Evolutionary conservation across 352 stramenopile species (phyloP), one percentile per base, ranked within the genome.

Genomic region (Phytophthora cactorum): DNA sequence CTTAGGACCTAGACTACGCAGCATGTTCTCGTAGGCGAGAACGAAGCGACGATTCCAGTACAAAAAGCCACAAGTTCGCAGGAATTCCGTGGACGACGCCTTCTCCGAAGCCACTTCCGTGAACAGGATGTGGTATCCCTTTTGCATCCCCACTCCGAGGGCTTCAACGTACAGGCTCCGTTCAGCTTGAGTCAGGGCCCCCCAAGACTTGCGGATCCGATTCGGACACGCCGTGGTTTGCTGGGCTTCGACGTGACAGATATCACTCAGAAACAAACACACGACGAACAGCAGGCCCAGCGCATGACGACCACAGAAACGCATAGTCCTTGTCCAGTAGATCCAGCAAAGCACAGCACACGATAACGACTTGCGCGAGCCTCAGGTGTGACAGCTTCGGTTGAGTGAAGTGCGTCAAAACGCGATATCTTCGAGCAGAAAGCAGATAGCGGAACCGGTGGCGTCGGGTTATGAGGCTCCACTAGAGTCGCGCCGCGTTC

Each of bases 11-110:
- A 93, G 72, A 57, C 73, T 88, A 44, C 86, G 86, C 32, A 94
- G 72, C 84, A 92, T 92, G 44, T 81, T 83, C 57, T 94, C 86
- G 68, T 91, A 91, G 39, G 77, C 86, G 44, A 91, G 71, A 8
- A 92, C 54, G 46, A 83, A 91, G 22, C 81, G 79, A 8, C 84
- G 86, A 60, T 94, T 75, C 86, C 86, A 94, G 45, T 78, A 91
- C 55, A 90, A 59, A 60, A 91, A 82, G 9, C 70, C 80, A 38
- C 81, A 88, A 0, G 76, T 84, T 43, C 74, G 64, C 51, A 87
- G 70, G 3, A 69, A 70, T 47, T 92, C 81, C 32, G 59, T 77
- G 29, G 57, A 70, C 0, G 75, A 86, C 5, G 50, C 43, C 2
- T 47, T 49, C n/a, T 91, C 80, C 25, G 74, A 73, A 36, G 86